Conservation (phyloP, 73 alveolate species). For the Halteria grandinella region DNA sequence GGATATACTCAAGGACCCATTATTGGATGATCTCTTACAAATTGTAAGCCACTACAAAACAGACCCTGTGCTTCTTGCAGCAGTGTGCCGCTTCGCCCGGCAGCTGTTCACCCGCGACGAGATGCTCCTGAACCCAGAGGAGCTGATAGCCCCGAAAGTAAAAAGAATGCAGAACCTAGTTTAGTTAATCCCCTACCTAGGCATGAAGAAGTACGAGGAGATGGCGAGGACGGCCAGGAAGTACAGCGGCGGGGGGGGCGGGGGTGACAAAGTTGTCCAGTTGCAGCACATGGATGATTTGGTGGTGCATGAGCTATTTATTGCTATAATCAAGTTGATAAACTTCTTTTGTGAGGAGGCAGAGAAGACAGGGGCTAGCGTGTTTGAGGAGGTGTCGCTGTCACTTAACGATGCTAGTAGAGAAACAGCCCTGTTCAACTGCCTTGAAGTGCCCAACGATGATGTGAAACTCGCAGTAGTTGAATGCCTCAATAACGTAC, state of each 20-base stretch:
- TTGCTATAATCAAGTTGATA: constrained; percentile 67
- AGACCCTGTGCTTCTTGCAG: constrained; percentile 61
- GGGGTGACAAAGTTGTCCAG: constrained; percentile 43
- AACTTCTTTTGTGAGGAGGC: constrained; percentile 71
- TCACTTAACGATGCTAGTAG: constrained; percentile 75
- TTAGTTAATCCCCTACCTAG: constrained; percentile 61
- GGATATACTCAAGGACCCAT: constrained; percentile 38
- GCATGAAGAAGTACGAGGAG: constrained; percentile 65
- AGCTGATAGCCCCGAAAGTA: constrained; percentile 50
- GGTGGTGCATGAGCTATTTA: constrained; percentile 60
- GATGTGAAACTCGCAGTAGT: constrained; percentile 89
- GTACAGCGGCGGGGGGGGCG: constrained; percentile 34
- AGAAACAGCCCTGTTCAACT: constrained; percentile 79
- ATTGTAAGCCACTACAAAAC: constrained; percentile 47
- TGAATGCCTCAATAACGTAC: constrained; percentile 81
- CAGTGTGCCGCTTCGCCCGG: constrained; percentile 57
- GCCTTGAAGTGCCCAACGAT: constrained; percentile 89
- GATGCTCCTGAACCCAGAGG: constrained; percentile 6
- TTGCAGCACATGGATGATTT: constrained; percentile 50
- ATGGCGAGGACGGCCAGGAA: constrained; percentile 49
- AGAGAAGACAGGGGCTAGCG: constrained; percentile 15
- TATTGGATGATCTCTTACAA: constrained; percentile 47
- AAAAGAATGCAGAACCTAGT: constrained; percentile 55
- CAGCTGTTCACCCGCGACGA: constrained; percentile 45
- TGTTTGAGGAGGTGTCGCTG: constrained; percentile 63